phyloP scores from a whole-genome alignment of 139 green algal genomes.

The Marvania coccoides region DNA sequence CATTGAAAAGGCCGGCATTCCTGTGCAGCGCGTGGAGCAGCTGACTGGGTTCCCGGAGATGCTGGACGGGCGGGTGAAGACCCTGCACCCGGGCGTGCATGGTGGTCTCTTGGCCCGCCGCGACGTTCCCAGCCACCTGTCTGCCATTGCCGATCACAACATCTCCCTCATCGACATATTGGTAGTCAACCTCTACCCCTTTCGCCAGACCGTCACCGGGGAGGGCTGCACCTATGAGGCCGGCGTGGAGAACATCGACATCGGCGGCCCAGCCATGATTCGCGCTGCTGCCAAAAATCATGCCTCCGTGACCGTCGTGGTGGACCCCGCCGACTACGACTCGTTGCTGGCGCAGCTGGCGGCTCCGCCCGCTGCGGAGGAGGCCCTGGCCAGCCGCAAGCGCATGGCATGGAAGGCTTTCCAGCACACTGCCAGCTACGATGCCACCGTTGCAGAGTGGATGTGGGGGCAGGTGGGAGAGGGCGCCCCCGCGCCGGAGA shows the following conservation, averaged over 20 bases:
- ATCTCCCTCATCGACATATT: constrained; percentile 95
- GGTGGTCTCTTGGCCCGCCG: constrained; percentile 93
- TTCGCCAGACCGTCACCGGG: constrained; percentile 83
- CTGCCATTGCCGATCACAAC: constrained; percentile 68
- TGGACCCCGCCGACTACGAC: constrained; percentile 71
- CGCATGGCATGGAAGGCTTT: constrained; percentile 97
- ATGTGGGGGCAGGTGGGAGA: constrained; percentile 76
- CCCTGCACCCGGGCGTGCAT: constrained; percentile 94
- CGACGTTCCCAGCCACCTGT: constrained; percentile 74
- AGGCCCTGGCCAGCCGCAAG: constrained; percentile 28
- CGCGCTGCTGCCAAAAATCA: constrained; percentile 91
- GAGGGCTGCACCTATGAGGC: constrained; percentile 18
- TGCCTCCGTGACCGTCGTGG: constrained; percentile 71
- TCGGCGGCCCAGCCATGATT: constrained; percentile 97
- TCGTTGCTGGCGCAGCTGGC: constrained; percentile 60
- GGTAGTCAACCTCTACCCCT: constrained; percentile 98
- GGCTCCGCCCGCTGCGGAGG: background rate
- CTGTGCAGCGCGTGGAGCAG: constrained; percentile 80
- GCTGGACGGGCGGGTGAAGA: constrained; percentile 97
- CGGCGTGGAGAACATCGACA: constrained; percentile 99
- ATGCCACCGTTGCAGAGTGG: constrained; percentile 88
- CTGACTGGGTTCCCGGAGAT: constrained; percentile 98
- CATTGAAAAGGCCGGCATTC: constrained; percentile 69
- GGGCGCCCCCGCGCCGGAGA: constrained; percentile 20
- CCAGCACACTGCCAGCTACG: constrained; percentile 92